Evolutionary conservation across 2,329 filamentous ascomycete genomes (phyloP), one percentile per base, ranked within the genome.

Genomic region (Lachnellula hyalina): DNA sequence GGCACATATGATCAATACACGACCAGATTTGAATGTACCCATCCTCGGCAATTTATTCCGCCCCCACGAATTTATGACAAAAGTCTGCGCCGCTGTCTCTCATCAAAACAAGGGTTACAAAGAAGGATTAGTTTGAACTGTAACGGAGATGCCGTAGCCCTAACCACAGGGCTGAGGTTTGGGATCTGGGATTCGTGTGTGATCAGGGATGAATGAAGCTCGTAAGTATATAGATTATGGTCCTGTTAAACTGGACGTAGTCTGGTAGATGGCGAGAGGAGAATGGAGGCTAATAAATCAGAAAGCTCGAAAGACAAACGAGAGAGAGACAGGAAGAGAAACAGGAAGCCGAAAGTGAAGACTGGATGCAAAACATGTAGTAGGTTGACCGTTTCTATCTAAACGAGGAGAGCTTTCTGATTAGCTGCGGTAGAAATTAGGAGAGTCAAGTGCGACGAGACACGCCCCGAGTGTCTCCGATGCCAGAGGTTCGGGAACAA

Each of bases 371-470:
- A 49, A 36, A 54, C 52, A 5, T 54, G 52, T 23, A 41, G 52
- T 54, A 28, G 14, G 23, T 15, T 19, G 19, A 12, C 7, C 21
- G 8, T 21, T 40, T 23, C 2, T n/a, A 19, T 41, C 15, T 17
- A 35, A 41, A 25, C 19, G 28, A 38, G 11, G 14, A 21, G 15
- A 23, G 40, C 2, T 19, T 15, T 40, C 25, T 53, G 15, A 49
- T 19, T 28, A 5, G 5, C 19, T 4, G 19, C 19, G 11, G 12
- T 5, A 11, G 36, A 58, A 38, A 56, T 47, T 21, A 34, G 62
- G 34, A 53, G 55, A 41, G 55, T 62, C 6, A 64, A 64, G 50
- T 64, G 62, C 46, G 62, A 64, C 49, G 60, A 62, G 36, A 57
- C 54, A 4, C 32, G 55, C 11, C 62, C 62, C 9, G 32, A 34